Evolutionary conservation across 2,329 filamentous ascomycete genomes (phyloP).

Genomic region (Pseudogymnoascus verrucosus): DNA sequence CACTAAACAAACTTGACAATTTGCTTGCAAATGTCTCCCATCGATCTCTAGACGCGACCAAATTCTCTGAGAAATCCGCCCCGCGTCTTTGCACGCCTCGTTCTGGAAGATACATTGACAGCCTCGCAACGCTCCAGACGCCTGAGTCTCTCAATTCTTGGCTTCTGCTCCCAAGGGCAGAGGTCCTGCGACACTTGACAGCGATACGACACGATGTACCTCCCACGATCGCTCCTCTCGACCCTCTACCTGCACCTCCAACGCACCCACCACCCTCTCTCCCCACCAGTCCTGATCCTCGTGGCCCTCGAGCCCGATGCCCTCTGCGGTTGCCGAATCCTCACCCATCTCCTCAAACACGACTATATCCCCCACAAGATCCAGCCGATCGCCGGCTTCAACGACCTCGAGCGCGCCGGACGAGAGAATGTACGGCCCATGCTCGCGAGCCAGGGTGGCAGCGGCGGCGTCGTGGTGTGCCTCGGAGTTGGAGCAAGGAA

Average conservation of each 20-base stretch:
- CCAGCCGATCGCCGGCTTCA: slow-evolving; percentile 87
- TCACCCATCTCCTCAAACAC: slow-evolving; percentile 87
- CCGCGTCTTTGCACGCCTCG: neutral
- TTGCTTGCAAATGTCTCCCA: neutral
- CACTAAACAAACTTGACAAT: neutral
- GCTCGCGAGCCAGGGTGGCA: slow-evolving; percentile 76
- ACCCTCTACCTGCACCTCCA: slow-evolving; percentile 88
- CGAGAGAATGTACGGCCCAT: slow-evolving; percentile 74
- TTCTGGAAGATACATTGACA: neutral
- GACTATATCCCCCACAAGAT: slow-evolving; percentile 98
- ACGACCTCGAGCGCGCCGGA: slow-evolving; percentile 74
- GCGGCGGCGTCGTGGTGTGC: slow-evolving; percentile 83
- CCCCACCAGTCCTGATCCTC: slow-evolving; percentile 82
- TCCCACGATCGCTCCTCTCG: slow-evolving; percentile 80
- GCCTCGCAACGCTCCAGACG: neutral
- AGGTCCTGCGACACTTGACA: neutral
- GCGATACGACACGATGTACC: slow-evolving; percentile 61
- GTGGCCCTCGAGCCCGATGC: slow-evolving; percentile 92
- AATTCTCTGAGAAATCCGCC: neutral
- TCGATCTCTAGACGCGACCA: neutral
- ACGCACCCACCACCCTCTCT: slow-evolving; percentile 77
- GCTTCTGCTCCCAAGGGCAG: slow-evolving; percentile 7
- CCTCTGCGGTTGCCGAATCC: slow-evolving; percentile 88
- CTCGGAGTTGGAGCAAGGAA: slow-evolving; percentile 88
- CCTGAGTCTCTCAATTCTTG: slow-evolving; percentile 1